Evolutionary conservation across 768 basidiomycete genomes (phyloP), one percentile per base, ranked within the genome.

Genomic region (Leucosporidium yakuticum): DNA sequence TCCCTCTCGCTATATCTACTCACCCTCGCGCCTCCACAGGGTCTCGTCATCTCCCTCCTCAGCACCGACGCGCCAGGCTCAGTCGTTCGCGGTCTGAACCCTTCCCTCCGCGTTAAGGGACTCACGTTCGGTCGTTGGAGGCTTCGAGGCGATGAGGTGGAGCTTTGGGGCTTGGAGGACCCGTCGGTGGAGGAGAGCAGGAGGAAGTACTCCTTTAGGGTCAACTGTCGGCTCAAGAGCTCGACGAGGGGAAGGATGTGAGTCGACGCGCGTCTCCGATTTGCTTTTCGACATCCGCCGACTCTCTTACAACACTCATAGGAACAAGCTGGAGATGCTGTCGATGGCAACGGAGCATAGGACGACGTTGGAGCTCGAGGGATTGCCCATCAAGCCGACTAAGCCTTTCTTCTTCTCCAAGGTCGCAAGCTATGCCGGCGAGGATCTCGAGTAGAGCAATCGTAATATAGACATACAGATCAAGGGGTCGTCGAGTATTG

Each of bases 261-360:
- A 48, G 73, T 72, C 20, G 23, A 17, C 19, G 39, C 11, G 39
- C 39, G 11, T 44, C 39, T 44, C 39, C 31, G n/a, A 2, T 9
- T 15, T 11, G 7, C 27, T n/a, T 32, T 9, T 14, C 29, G 8
- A 27, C 25, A 2, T n/a, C 1, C 25, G 48, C 50, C 31, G 36
- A 39, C 29, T 23, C 3, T 20, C 11, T 1, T 15, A 19, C 39
- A 14, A 23, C 19, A 4, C 20, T 14, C 20, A 36, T 60, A 74
- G 70, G 74, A 76, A 76, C 69, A 76, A 76, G 63, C 65, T 76
- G 55, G 74, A 72, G 48, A 61, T 76, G 69, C 51, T 69, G 8
- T 53, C 64, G 21, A 58, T 76, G 53, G 61, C 68, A 27, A 75
- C 74, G 5, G 65, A 62, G 31, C 49, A 74, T 34, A 55, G 63